Evolutionary conservation across 2,329 filamentous ascomycete species (phyloP).

Genomic region (Aspergillus sp.): DNA sequence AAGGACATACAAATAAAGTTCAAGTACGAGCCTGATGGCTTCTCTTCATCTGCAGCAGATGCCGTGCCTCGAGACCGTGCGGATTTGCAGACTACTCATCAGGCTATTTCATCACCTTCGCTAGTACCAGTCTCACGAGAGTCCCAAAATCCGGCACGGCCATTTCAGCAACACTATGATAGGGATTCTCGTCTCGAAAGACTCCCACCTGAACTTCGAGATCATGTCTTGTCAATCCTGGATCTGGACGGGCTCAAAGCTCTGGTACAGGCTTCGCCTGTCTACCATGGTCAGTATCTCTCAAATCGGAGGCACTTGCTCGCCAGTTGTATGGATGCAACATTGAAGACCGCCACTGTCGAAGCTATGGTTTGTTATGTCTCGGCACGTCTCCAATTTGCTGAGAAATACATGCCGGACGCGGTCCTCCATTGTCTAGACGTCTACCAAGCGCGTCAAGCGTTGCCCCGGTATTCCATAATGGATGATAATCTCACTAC

Average conservation of each 20-base stretch:
- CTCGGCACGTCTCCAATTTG: constrained; percentile 1
- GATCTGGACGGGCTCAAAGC: constrained; percentile 21
- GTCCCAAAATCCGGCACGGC: too few species aligned
- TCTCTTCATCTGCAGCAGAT: too few species aligned
- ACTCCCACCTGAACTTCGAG: constrained; percentile 28
- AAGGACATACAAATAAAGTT: too few species aligned
- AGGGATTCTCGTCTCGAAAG: neutral
- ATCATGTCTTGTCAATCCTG: constrained; percentile 22
- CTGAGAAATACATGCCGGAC: neutral
- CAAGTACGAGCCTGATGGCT: too few species aligned
- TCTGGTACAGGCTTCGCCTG: constrained; percentile 29
- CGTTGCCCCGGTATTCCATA: neutral
- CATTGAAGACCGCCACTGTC: constrained; percentile 19
- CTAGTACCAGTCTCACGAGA: too few species aligned
- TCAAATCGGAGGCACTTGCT: constrained; percentile 25
- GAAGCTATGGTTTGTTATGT: constrained; percentile 12
- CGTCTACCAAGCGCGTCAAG: neutral
- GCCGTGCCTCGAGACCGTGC: too few species aligned
- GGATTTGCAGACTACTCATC: too few species aligned
- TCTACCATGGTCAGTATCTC: constrained; percentile 30
- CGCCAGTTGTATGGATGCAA: constrained; percentile 16
- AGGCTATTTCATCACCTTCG: too few species aligned
- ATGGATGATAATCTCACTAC: neutral
- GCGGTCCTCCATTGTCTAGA: neutral
- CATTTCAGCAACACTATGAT: too few species aligned